Percentiles rank a stretch among this genome's conserved stretches.
These are phyloP conservation scores for Microbotryum lychnidis-dioicae DNA, from an alignment of 1,284 basidiomycete genomes.

Conservation along the genomic window DNA sequence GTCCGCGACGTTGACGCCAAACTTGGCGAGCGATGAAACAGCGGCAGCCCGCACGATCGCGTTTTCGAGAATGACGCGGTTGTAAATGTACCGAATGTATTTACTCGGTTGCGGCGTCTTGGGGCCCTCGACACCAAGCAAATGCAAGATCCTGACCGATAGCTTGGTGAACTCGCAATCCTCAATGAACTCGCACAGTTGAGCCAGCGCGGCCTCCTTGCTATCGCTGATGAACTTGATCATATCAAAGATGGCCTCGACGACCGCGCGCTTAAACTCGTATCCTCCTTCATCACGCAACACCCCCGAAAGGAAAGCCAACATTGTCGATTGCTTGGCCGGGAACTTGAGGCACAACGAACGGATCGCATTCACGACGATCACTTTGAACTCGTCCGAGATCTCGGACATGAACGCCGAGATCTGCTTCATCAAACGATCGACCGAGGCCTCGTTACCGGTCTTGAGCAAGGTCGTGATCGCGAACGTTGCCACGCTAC, in stretches of 20 bases:
- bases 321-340: slow-evolving; percentile 87
- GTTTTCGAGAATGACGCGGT: slow-evolving; percentile 97
- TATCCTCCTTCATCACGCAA: slow-evolving; percentile 96
- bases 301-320: slow-evolving; percentile 86
- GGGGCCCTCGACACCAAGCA: slow-evolving; percentile 93
- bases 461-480: slow-evolving; percentile 99
- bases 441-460: slow-evolving; percentile 96
- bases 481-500: slow-evolving; percentile 95
- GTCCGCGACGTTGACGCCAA: slow-evolving; percentile 82
- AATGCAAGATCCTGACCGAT: slow-evolving; percentile 88
- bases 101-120: slow-evolving; percentile 91
- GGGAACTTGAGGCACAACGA: slow-evolving; percentile 99
- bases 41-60: slow-evolving; percentile 96
- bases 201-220: slow-evolving; percentile 89
- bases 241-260: slow-evolving; percentile 99
- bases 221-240: slow-evolving; percentile 93
- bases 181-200: slow-evolving; percentile 99
- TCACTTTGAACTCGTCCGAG: slow-evolving; percentile 99
- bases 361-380: slow-evolving; percentile 97
- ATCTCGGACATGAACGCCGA: slow-evolving; percentile 99
- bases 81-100: slow-evolving; percentile 99
- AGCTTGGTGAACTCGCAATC: slow-evolving; percentile 99
- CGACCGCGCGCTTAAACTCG: slow-evolving; percentile 98
- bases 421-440: slow-evolving; percentile 99
- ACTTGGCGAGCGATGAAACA: slow-evolving; percentile 89